Evolutionary conservation across 257 asterid genomes (phyloP), one percentile per base, ranked within the genome.

Genomic region (Fraxinus pennsylvanica): DNA sequence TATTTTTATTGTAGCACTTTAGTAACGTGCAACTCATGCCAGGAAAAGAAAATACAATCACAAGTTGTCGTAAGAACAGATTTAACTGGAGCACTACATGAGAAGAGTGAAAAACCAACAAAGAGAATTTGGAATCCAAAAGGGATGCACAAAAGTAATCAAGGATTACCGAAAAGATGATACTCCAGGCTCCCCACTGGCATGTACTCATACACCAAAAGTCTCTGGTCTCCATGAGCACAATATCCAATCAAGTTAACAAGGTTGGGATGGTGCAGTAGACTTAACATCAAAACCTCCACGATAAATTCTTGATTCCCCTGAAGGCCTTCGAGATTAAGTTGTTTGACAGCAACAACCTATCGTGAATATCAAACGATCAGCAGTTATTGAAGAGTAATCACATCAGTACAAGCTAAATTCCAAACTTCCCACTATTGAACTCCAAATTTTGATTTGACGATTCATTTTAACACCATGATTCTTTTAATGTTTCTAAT

Each of bases 221-320:
- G 97, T 81, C 97, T 87, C 75, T 94, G 97, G 74, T 91, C 97
- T 33, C 17, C 98, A 79, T 90, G 96, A 0, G 97, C 87, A 81
- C 98, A 94, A 69, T 92, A 94, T 17, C 97, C 97, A 5, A 87
- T 88, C 86, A 94, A 82, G 76, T 89, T 94, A 82, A 94, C 98
- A 27, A 94, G 97, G 82, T 94, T 91, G 32, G 89, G 88, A 75
- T 94, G 97, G 79, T 92, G 97, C 83, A 94, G 84, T 32, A 94
- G 84, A 73, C 97, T 94, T 50, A 94, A 83, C 97, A 94, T 94
- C 5, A 94, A 96, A 71, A 94, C 96, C 88, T 92, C 97, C 75
- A 92, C 92, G 0, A 92, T 91, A 84, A 94, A 94, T 76, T 94
- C 97, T 82, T 92, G 93, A 84, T 89, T 86, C 72, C 97, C 98